Base-by-base conservation (phyloP, 1,139 yeast genomes). In the Magnusiomyces tetraspermus region DNA sequence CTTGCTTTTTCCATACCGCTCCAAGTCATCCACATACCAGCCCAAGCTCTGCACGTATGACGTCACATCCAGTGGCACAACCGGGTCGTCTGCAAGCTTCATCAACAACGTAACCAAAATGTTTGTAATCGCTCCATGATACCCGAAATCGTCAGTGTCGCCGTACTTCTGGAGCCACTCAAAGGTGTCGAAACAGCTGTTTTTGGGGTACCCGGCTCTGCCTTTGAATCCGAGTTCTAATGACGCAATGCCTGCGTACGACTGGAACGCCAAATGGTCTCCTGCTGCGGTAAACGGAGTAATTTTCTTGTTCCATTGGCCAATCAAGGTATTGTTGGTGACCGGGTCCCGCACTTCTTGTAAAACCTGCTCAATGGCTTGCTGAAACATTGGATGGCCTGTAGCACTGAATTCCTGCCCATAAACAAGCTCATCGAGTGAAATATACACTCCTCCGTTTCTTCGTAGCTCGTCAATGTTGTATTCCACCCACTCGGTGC, bases 401-500 rank as follows among this genome's bases (percentile, higher is more conserved):
- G 77, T 74, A 2, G 85, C 73, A 44, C 75, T 73, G 38, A 90
- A 64, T 0, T 73, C 66, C 51, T 77, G 76, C 1, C 94, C 94
- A 1, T 81, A 71, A n/a, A 85, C 73, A 1, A 85, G 82, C 61
- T 82, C 85, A 61, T 83, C 84, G 47, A 92, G 72, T 63, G 92
- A 96, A 55, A 92, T 76, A 61, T 86, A 86, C 0, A 87, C 76
- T 60, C 79, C 82, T 0, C 87, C 86, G 58, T 83, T 83, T 48
- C 78, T 74, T 54, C 75, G 70, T 38, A 88, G 70, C 44, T 73
- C 74, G 23, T 77, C 76, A 24, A 73, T 68, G 56, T 79, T 77
- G 42, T 74, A 72, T 61, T 85, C 88, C 5, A 84, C 76, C 80
- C 92, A 82, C 62, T 85, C 94, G 0, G 94, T 76, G 42, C 89